Evolutionary conservation across 108 stramenopile genomes (phyloP).

Genomic region (Licmophora abbreviata): DNA sequence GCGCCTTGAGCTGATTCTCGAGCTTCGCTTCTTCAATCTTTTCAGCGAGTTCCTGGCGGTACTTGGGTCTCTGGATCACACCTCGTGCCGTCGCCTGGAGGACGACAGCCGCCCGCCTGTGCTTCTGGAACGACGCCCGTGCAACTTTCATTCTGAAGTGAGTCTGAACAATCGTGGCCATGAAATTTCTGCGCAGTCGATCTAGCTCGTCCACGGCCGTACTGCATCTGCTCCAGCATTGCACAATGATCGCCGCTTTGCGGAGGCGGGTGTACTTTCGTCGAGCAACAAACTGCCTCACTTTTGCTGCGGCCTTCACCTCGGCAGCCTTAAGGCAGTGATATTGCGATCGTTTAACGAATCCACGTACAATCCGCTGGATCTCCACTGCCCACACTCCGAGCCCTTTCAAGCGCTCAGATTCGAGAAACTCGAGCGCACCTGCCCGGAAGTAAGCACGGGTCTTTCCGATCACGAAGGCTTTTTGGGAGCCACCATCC

Average conservation of each 20-base stretch:
- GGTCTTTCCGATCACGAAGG: conserved; percentile 81
- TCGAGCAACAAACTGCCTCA: conserved; percentile 24
- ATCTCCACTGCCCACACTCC: conserved; percentile 48
- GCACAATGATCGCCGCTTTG: conserved; percentile 35
- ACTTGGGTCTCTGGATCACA: conserved; percentile 44
- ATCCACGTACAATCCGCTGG: conserved; percentile 44
- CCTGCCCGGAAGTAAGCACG: conserved; percentile 84
- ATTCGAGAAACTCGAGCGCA: conserved; percentile 79
- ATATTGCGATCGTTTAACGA: conserved; percentile 25
- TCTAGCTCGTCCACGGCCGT: conserved; percentile 29
- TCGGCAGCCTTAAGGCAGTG: conserved; percentile 22
- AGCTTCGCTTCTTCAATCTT: conserved; percentile 56
- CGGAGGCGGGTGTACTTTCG: conserved; percentile 33
- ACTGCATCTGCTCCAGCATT: conserved; percentile 60
- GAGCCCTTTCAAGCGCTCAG: conserved; percentile 52
- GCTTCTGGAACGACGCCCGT: neutral
- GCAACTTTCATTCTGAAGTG: conserved; percentile 31
- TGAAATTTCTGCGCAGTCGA: conserved; percentile 30
- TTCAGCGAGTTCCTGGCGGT: conserved; percentile 30
- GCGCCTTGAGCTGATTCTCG: conserved; percentile 49
- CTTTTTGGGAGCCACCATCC: conserved; percentile 29
- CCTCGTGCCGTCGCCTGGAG: conserved; percentile 63
- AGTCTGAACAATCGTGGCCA: conserved; percentile 65
- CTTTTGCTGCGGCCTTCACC: conserved; percentile 33
- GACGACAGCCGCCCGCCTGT: conserved; percentile 24